Evolutionary conservation across 2,329 filamentous ascomycete genomes (phyloP).

Genomic region (Talaromyces rugulosus): DNA sequence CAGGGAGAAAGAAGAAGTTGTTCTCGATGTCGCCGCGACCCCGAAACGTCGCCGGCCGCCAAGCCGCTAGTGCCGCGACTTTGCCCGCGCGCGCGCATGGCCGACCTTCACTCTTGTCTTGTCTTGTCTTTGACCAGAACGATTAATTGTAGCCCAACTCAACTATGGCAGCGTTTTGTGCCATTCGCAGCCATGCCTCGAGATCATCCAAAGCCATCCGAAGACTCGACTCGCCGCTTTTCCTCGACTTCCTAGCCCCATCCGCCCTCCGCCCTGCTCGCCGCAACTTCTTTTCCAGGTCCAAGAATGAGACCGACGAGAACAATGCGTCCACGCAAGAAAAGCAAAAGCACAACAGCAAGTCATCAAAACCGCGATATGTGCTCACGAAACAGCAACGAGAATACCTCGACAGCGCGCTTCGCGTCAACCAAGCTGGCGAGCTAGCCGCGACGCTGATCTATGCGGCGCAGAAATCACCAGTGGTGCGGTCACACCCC

Average conservation of each 20-base stretch:
- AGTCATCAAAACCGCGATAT: slow-evolving; percentile 36
- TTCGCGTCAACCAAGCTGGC: slow-evolving; percentile 95
- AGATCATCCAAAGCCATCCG: background rate
- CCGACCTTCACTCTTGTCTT: background rate
- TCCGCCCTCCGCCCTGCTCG: slow-evolving; percentile 22
- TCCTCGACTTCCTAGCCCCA: slow-evolving; percentile 36
- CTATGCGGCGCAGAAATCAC: slow-evolving; percentile 82
- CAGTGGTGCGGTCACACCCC: slow-evolving; percentile 73
- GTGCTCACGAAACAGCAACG: slow-evolving; percentile 66
- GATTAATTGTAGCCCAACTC: background rate
- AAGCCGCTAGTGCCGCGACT: background rate
- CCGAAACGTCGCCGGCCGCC: background rate
- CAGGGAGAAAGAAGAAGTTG: background rate
- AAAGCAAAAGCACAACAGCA: slow-evolving; percentile 22
- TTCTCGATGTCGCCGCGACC: background rate
- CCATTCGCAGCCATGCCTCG: slow-evolving; percentile 18
- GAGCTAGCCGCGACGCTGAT: slow-evolving; percentile 96
- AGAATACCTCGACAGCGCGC: slow-evolving; percentile 70
- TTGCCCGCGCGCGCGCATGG: background rate
- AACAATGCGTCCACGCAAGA: slow-evolving; percentile 1
- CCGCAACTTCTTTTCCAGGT: slow-evolving; percentile 20
- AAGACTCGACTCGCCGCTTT: slow-evolving; percentile 19
- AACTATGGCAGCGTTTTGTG: slow-evolving; percentile 21
- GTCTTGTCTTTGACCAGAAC: background rate
- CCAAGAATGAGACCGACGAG: background rate